phyloP scores from a whole-genome alignment of 176 grass and related monocot species.

The Carex parvula region DNA sequence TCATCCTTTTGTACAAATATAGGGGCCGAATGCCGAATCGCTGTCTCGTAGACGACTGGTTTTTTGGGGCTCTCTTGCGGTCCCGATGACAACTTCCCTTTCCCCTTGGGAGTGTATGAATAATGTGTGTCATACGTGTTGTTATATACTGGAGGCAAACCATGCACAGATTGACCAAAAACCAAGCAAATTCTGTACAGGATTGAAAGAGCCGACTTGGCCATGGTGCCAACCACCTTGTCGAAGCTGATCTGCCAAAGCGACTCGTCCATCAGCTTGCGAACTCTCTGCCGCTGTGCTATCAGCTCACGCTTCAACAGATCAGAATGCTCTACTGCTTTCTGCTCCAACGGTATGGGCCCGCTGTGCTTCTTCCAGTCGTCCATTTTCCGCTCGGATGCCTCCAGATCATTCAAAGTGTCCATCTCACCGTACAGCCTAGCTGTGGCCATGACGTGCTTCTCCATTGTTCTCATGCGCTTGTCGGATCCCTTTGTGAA shows the following conservation, averaged over 20 bases:
- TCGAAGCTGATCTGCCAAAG: conserved; percentile 45
- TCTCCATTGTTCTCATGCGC: conserved; percentile 68
- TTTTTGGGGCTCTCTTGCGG: conserved; percentile 30
- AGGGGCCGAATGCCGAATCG: conserved; percentile 57
- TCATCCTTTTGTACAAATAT: conserved; percentile 39
- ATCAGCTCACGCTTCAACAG: conserved; percentile 43
- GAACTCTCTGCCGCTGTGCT: conserved; percentile 38
- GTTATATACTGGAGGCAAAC: conserved; percentile 33
- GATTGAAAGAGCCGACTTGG: conserved; percentile 52
- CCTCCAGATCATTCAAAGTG: conserved; percentile 55
- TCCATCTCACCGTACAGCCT: conserved; percentile 76
- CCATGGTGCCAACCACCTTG: conserved; percentile 62
- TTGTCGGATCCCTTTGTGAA: conserved; percentile 39
- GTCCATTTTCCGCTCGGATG: conserved; percentile 61
- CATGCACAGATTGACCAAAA: conserved; percentile 47
- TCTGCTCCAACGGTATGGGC: conserved; percentile 54
- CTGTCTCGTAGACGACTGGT: background rate
- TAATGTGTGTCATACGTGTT: background rate
- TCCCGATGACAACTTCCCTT: conserved; percentile 37
- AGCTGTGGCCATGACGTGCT: conserved; percentile 34
- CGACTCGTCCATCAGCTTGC: conserved; percentile 53
- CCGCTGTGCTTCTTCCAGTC: conserved; percentile 63
- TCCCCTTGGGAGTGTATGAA: background rate
- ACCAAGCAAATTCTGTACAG: conserved; percentile 46
- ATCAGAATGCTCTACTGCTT: conserved; percentile 23